phyloP scores from a whole-genome alignment of 2,329 filamentous ascomycete genomes.

The Beauveria varroae region DNA sequence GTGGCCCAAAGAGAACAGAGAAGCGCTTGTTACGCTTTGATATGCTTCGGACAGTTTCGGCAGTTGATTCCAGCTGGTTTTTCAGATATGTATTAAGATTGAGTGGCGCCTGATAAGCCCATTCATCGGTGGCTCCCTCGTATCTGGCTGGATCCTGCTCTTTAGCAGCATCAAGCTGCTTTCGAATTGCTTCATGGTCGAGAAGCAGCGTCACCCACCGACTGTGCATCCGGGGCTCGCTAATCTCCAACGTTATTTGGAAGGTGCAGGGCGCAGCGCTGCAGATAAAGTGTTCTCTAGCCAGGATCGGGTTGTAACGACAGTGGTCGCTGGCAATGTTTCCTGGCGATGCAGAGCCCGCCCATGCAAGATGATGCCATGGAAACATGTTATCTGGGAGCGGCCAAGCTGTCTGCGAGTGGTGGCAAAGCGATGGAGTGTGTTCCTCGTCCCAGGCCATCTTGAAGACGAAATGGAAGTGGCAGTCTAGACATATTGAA shows the following conservation, averaged over 20 bases:
- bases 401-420: constrained; percentile 27
- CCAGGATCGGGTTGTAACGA: constrained; percentile 33
- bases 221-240: constrained; percentile 37
- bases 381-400: constrained; percentile 27
- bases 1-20: constrained; percentile 43
- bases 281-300: constrained; percentile 33
- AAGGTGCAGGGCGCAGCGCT: constrained; percentile 35
- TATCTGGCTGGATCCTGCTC: constrained; percentile 42
- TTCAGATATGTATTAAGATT: constrained; percentile 46
- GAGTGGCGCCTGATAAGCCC: constrained; percentile 31
- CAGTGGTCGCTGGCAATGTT: constrained; percentile 18
- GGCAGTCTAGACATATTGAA: constrained; percentile 32
- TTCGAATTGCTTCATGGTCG: constrained; percentile 36
- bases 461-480: constrained; percentile 35
- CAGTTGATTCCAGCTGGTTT: constrained; percentile 36
- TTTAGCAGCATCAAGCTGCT: constrained; percentile 31
- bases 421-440: constrained; percentile 23
- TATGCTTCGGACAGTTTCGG: constrained; percentile 35
- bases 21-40: constrained; percentile 52
- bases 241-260: constrained; percentile 39
- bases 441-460: constrained; percentile 26
- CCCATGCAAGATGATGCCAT: constrained; percentile 33
- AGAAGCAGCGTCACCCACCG: constrained; percentile 36
- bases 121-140: constrained; percentile 32
- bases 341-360: constrained; percentile 21